Evolutionary conservation across 805 yeast genomes (phyloP).

Genomic region (Saturnispora sanitii): DNA sequence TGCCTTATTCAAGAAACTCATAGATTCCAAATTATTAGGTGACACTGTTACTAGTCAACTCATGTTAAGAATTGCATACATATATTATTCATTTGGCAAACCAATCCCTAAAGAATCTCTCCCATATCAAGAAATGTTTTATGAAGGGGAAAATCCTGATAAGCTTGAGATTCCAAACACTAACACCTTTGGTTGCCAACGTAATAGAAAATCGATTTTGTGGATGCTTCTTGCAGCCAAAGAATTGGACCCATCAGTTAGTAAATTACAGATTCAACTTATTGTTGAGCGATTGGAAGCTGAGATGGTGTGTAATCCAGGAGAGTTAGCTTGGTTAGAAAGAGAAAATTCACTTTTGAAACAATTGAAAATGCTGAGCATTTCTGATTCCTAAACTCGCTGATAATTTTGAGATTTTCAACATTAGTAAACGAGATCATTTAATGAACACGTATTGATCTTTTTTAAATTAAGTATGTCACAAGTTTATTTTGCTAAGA

Average conservation of each 20-base stretch:
- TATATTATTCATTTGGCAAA: slow-evolving; percentile 22
- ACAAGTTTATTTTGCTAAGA: slow-evolving; percentile 42
- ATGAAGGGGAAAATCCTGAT: slow-evolving; percentile 29
- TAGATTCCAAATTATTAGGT: slow-evolving; percentile 36
- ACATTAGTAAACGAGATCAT: neutral
- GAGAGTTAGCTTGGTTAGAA: slow-evolving; percentile 19
- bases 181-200: slow-evolving; percentile 42
- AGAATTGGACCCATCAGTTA: slow-evolving; percentile 43
- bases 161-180: slow-evolving; percentile 29
- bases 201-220: slow-evolving; percentile 64
- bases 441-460: too few species aligned
- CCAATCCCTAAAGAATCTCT: slow-evolving; percentile 6
- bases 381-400: neutral
- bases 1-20: slow-evolving; percentile 34
- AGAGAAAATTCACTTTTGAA: slow-evolving; percentile 19
- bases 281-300: slow-evolving; percentile 20
- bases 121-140: slow-evolving; percentile 13
- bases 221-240: slow-evolving; percentile 70
- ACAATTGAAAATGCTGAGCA: slow-evolving; percentile 13
- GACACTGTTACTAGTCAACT: slow-evolving; percentile 32
- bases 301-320: slow-evolving; percentile 3
- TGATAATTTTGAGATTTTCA: neutral
- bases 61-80: slow-evolving; percentile 31
- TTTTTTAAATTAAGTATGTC: too few species aligned
- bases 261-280: slow-evolving; percentile 20